Conservation (phyloP, 345 rosid genomes). For the Salix purpurea region DNA sequence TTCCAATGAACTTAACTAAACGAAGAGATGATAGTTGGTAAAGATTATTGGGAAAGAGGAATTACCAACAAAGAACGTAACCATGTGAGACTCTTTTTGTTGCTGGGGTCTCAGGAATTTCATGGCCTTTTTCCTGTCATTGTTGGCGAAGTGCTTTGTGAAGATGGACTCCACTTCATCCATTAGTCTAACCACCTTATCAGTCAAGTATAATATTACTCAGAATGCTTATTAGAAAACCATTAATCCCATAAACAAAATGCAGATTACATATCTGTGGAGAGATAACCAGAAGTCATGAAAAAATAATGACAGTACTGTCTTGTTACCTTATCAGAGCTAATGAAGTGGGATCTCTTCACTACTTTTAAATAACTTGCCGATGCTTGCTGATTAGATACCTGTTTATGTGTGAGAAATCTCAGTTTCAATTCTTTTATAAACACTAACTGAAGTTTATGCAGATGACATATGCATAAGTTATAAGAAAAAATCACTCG, state of each 20-base stretch:
- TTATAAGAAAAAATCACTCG: not conserved
- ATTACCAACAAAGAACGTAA: constrained; percentile 91
- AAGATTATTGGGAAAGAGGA: too few species aligned
- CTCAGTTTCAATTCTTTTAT: not conserved
- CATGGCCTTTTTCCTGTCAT: constrained; percentile 97
- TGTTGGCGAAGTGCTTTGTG: constrained; percentile 92
- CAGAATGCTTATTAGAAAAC: not conserved
- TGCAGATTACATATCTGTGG: not conserved
- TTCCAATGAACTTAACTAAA: not conserved
- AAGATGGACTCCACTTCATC: constrained; percentile 98
- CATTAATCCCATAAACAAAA: not conserved
- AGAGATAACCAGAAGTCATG: too few species aligned
- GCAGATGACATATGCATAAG: not conserved
- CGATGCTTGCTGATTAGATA: constrained; percentile 76
- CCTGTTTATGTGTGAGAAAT: constrained; percentile 42
- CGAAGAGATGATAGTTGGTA: not conserved
- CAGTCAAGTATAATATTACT: not conserved
- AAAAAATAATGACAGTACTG: too few species aligned
- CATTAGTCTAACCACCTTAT: constrained; percentile 79
- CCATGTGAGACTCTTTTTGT: constrained; percentile 84
- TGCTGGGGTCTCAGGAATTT: constrained; percentile 87
- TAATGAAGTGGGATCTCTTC: constrained; percentile 80
- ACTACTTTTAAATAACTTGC: constrained; percentile 72
- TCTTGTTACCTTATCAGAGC: constrained; percentile 83
- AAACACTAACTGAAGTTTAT: not conserved